Evolutionary conservation across 2,329 filamentous ascomycete genomes (phyloP).

Genomic region (Camptophora hylomeconis): DNA sequence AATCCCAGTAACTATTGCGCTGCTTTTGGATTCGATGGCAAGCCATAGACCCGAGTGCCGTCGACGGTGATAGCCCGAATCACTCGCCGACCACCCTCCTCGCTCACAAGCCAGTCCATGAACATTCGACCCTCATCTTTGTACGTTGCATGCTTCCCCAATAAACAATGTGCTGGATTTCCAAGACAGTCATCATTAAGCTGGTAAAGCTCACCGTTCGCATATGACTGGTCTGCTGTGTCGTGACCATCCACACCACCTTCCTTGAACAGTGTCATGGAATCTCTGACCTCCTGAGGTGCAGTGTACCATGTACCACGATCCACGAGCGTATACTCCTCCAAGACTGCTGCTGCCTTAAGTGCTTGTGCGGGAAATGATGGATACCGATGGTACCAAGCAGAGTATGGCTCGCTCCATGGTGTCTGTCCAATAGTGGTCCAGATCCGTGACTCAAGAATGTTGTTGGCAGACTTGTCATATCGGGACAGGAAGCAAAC

Average conservation of each 20-base stretch:
- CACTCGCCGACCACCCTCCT: constrained; percentile 25
- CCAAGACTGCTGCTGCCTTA: constrained; percentile 26
- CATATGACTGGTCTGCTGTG: no score
- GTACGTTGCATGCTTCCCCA: constrained; percentile 25
- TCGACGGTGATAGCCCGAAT: constrained; percentile 25
- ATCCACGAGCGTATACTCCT: constrained; percentile 37
- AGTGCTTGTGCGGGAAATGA: constrained; percentile 35
- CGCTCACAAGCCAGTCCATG: constrained; percentile 26
- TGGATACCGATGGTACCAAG: constrained; percentile 20
- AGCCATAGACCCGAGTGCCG: no score
- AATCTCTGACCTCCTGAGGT: constrained; percentile 20
- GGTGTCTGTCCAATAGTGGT: constrained; percentile 30
- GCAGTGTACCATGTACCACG: constrained; percentile 33
- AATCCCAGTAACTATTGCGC: no score
- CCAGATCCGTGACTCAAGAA: constrained; percentile 36
- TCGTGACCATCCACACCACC: neutral
- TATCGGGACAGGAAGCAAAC: constrained; percentile 33
- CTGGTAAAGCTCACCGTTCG: no score
- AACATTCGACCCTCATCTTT: constrained; percentile 24
- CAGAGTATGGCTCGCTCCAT: constrained; percentile 7
- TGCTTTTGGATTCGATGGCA: no score
- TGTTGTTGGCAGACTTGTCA: constrained; percentile 38
- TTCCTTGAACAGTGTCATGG: constrained; percentile 22
- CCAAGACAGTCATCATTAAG: constrained; percentile 28
- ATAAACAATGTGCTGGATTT: constrained; percentile 31